These are phyloP conservation scores for Rhazya stricta DNA, from an alignment of 257 asterid genomes.

Conservation along the genomic window DNA sequence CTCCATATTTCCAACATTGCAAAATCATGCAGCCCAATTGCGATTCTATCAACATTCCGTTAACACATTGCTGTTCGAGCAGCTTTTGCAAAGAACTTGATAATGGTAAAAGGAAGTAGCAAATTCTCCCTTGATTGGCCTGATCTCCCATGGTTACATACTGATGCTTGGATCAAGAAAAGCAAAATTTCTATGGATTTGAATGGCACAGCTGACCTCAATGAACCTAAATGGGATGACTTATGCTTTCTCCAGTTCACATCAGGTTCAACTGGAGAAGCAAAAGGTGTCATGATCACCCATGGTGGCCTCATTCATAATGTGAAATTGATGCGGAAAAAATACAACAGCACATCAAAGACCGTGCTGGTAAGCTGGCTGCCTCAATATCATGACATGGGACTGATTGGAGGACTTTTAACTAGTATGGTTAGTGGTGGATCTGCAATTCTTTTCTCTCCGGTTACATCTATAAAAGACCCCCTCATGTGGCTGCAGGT, in stretches of 20 bases:
- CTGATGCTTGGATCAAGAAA: slow-evolving; percentile 54
- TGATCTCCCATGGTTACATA: slow-evolving; percentile 54
- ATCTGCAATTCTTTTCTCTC: slow-evolving; percentile 58
- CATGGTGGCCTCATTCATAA: slow-evolving; percentile 62
- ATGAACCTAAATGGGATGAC: slow-evolving; percentile 31
- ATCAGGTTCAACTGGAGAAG: slow-evolving; percentile 65
- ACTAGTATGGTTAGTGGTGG: slow-evolving; percentile 66
- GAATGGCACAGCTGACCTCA: slow-evolving; percentile 13
- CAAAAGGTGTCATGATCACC: slow-evolving; percentile 71
- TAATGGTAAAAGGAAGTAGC: slow-evolving; percentile 27
- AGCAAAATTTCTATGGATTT: slow-evolving; percentile 24
- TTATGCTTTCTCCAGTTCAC: slow-evolving; percentile 66
- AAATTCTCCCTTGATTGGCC: slow-evolving; percentile 44
- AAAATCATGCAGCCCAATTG: slow-evolving; percentile 52
- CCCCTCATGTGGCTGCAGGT: slow-evolving; percentile 57
- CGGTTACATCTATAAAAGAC: slow-evolving; percentile 47
- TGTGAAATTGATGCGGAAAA: slow-evolving; percentile 54
- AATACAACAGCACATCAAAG: slow-evolving; percentile 49
- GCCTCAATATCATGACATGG: slow-evolving; percentile 81
- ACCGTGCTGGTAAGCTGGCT: slow-evolving; percentile 65
- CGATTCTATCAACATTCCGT: slow-evolving; percentile 52
- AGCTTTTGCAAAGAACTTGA: slow-evolving; percentile 37
- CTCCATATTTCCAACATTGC: slow-evolving; percentile 50
- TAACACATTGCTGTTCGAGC: slow-evolving; percentile 52
- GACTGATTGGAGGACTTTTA: slow-evolving; percentile 58